Evolutionary conservation across 441 rosid genomes (phyloP).

Genomic region (Populus hybrid): DNA sequence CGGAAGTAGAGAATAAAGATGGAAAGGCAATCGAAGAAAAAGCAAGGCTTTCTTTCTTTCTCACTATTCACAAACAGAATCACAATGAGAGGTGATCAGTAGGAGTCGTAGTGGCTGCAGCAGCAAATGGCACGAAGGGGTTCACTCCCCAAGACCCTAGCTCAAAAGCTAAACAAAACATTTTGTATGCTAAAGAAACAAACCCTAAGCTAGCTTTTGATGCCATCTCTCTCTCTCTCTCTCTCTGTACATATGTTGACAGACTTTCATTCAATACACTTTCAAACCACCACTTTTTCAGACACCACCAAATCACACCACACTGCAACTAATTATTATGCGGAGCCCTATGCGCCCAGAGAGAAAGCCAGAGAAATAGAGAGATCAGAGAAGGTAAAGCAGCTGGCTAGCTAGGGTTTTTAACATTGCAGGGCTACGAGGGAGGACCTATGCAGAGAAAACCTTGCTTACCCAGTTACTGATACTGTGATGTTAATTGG

Average conservation of each 20-base stretch:
- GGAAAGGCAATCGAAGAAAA: neutral
- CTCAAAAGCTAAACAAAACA: slow-evolving; percentile 21
- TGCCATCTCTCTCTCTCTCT: slow-evolving; percentile 2
- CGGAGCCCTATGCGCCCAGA: slow-evolving; percentile 25
- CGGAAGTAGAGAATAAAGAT: neutral
- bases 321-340: slow-evolving; percentile 48
- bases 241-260: slow-evolving; percentile 33
- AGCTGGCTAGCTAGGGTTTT: slow-evolving; percentile 16
- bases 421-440: slow-evolving; percentile 24
- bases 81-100: neutral
- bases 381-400: neutral
- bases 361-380: neutral
- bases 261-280: slow-evolving; percentile 42
- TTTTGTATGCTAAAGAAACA: slow-evolving; percentile 16
- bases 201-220: slow-evolving; percentile 26
- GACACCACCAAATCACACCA: slow-evolving; percentile 55
- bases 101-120: neutral
- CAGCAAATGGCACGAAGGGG: slow-evolving; percentile 3
- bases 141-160: slow-evolving; percentile 31
- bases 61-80: neutral
- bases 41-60: neutral
- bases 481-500: slow-evolving; percentile 19
- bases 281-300: slow-evolving; percentile 58
- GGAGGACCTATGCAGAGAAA: slow-evolving; percentile 10
- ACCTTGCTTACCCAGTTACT: slow-evolving; percentile 14